Conservation (phyloP, 768 basidiomycete genomes). For the Trametes elegans region DNA sequence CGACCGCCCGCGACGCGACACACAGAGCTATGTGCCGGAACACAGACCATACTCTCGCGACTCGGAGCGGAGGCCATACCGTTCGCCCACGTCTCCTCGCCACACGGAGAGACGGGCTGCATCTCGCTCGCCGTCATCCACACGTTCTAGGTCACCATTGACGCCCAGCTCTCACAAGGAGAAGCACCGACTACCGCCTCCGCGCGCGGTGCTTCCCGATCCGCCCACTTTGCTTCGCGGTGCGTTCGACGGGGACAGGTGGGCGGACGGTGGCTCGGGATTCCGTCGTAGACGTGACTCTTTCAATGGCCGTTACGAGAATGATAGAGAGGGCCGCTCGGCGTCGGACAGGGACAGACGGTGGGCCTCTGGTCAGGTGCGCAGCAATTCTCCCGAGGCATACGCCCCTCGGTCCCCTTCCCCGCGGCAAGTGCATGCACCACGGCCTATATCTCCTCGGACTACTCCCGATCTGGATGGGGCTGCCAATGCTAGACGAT, state of each 20-base stretch:
- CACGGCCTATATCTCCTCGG: slow-evolving; percentile 21
- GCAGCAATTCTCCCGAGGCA: background rate
- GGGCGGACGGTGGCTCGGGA: slow-evolving; percentile 1
- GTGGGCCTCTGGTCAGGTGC: background rate
- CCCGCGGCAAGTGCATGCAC: background rate
- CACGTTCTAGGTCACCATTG: slow-evolving; percentile 27
- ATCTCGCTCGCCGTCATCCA: slow-evolving; percentile 22
- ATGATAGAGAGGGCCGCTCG: background rate
- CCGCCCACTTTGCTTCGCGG: slow-evolving; percentile 9
- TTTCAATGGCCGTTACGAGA: background rate
- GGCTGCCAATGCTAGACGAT: background rate
- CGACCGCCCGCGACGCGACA: slow-evolving; percentile 13
- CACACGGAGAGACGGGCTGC: background rate
- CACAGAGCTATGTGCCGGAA: slow-evolving; percentile 9
- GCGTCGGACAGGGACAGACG: background rate
- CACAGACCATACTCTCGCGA: slow-evolving; percentile 6
- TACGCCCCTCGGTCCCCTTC: slow-evolving; percentile 14
- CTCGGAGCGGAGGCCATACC: slow-evolving; percentile 9
- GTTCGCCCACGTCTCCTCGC: slow-evolving; percentile 6
- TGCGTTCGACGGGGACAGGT: slow-evolving; percentile 16
- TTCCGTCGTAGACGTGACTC: slow-evolving; percentile 1
- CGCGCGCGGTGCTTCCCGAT: slow-evolving; percentile 17
- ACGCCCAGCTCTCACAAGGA: slow-evolving; percentile 22
- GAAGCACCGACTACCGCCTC: slow-evolving; percentile 32
- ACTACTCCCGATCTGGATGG: slow-evolving; percentile 15